Base-by-base conservation (phyloP, 2,329 filamentous ascomycete genomes). In the Sclerotinia spermophila region DNA sequence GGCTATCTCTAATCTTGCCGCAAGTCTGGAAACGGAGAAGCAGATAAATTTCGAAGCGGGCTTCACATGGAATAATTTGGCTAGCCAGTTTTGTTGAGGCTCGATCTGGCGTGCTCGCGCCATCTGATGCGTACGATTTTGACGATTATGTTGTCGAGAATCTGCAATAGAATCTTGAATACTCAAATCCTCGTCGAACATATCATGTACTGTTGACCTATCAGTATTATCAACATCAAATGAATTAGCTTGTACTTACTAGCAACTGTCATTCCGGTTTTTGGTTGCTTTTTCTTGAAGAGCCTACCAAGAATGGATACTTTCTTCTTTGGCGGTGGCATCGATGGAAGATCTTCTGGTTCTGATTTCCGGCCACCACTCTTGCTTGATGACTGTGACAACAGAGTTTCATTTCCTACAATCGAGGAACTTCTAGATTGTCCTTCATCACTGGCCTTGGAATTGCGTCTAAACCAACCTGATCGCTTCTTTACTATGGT, bases 41-140 rank as follows among this genome's bases (percentile, higher is more conserved):
- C 93, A 96, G 24, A 97, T 81, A 40, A 92, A 86, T 73, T 88
- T 88, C 24, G 84, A 90, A 0, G 90, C 92, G 1, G 95, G 95
- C 79, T 96, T 97, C 78, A 97, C 90, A 69, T 93, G 89, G 82
- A 98, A 93, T 60, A 98, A 88, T 24, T 93, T 91, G 42, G 93
- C 91, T 68, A 98, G 87, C 94, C 95, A 97, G 75, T 91, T 97
- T 77, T 93, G 90, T 78, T 89, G 90, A 42, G 88, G 86, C 73
- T 89, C 89, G 77, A 87, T 91, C 80, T 85, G 79, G 73, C 81
- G 82, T 74, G 77, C 59, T 51, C 15, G 15, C 40, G 53, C 30
- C 2, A 27, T 42, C 10, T 60, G 53, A 35, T 70, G 27, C 35
- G 44, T 27, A n/a, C 53, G 53, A 7, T 38, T 70, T 19, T 35